Evolutionary conservation across 257 asterid genomes (phyloP).

Genomic region (Jacaranda mimosifolia): DNA sequence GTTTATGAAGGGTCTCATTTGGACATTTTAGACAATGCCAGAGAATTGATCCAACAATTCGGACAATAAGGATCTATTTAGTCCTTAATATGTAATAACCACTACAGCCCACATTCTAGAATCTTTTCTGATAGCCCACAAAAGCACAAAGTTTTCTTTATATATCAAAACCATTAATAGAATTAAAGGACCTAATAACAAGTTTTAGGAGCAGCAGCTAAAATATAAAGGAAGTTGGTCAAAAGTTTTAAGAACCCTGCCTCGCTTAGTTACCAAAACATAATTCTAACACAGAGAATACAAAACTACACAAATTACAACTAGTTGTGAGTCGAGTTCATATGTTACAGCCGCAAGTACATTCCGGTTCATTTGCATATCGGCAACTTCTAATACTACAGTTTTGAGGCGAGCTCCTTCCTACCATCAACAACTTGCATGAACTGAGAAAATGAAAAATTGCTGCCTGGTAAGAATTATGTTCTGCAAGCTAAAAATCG

Average conservation of each 20-base stretch:
- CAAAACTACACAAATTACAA: slow-evolving; percentile 40
- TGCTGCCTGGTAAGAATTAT: background rate
- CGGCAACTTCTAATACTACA: slow-evolving; percentile 28
- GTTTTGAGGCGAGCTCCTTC: slow-evolving; percentile 17
- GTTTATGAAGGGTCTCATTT: no score
- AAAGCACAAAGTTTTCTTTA: background rate
- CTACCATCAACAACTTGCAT: slow-evolving; percentile 12
- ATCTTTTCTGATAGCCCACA: background rate
- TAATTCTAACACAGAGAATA: slow-evolving; percentile 30
- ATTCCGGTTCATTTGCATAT: slow-evolving; percentile 14
- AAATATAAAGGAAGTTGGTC: slow-evolving; percentile 8
- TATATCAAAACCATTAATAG: background rate
- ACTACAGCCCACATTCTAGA: background rate
- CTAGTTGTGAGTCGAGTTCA: background rate
- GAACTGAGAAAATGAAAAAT: slow-evolving; percentile 2
- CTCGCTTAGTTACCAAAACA: slow-evolving; percentile 10
- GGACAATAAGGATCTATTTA: background rate
- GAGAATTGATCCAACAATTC: background rate
- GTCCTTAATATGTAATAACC: no score
- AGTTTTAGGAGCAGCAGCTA: background rate
- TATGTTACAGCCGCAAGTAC: background rate
- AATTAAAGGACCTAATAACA: background rate
- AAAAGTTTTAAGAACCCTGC: slow-evolving; percentile 1
- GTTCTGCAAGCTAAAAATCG: background rate
- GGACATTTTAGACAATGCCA: background rate